Evolutionary conservation across 768 basidiomycete species (phyloP), one percentile per base, ranked within the genome.

Genomic region (Tephrocybe rancida): DNA sequence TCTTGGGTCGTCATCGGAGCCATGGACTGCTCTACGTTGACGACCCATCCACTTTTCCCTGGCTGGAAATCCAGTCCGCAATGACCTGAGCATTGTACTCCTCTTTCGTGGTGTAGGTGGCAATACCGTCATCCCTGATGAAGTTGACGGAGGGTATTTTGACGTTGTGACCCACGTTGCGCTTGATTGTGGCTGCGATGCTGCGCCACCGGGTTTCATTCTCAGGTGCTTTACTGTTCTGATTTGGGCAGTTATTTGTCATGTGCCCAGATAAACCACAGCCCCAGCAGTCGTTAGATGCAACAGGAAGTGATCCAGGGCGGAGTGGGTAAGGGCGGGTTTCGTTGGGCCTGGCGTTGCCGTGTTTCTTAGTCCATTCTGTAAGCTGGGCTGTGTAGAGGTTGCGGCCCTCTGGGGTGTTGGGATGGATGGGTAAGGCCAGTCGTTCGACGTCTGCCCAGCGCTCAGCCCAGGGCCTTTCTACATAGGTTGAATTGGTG

Each of bases 301-400:
- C 57, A 4, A 68, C 52, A 2, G 62, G 51, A 50, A 14, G 26
- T 1, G 65, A 56, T 5, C 68, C 66, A 0, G 65, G 66, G 0
- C 42, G 49, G 0, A 67, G 59, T 1, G 67, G 66, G 49, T 61
- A 61, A 0, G 62, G 66, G 3, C 59, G 56, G 2, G 14, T 13
- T 13, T 52, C 44, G 26, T 38, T 52, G 2, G 44, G 32, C 8
- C 27, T 13, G 1, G 5, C 5, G 8, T 2, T 26, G n/a, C 50
- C 42, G 19, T 32, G 3, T 4, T 44, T 43, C 16, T 5, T 14
- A 8, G 22, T 21, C 47, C 47, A 55, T 9, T 35, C 41, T 0
- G 3, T 27, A 9, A 55, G 16, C 21, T 48, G 47, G 7, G 27
- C 16, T 6, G 38, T 41, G 42, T 55, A 55, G 4, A 49, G 21